Evolutionary conservation across 1,284 basidiomycete genomes (phyloP), one percentile per base, ranked within the genome.

Genomic region (Ceratorhiza oryzae-sativae): DNA sequence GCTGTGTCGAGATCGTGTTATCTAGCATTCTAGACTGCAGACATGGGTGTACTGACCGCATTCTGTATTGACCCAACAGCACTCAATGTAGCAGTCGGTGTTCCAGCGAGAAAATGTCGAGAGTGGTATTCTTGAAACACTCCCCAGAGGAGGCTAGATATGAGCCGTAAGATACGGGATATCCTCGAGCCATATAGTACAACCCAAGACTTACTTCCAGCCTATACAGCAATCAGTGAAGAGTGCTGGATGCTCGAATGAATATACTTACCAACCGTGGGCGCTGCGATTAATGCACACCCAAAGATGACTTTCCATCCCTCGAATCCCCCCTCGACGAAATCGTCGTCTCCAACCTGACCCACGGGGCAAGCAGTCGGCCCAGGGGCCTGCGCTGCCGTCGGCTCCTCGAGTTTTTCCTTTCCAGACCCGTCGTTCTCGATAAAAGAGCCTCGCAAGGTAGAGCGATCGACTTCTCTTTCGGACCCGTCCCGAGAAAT

Each of bases 51-150:
- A 20, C 74, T 51, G 41, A 74, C 73, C 55, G 63, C 51, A 20
- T 60, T 71, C 42, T 75, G 67, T 23, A 72, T 39, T 1, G 74
- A 70, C 3, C 75, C 75, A 6, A 76, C 51, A 23, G 73, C 42
- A 42, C 74, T 72, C 9, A 76, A 53, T 3, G 59, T 68, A 13
- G 75, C 58, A 25, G 72, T 68, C 3, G 63, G 60, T 30, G 67
- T 72, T 20, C 71, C 72, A 18, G 72, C 72, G 23, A 76, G 72
- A 9, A 73, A 59, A 65, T 76, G 56, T 5, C 46, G 32, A 32
- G 55, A 70, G 55, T 75, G 73, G 39, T 72, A 75, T 12, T 61
- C 46, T 60, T 75, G 74, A 48, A 76, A 76, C 3, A 76, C 75
- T n/a, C 75, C 75, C 73, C 73, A 76, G 23, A 68, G 36, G 2